Evolutionary conservation across 2,329 filamentous ascomycete genomes (phyloP).

Genomic region (Penicillium paneum): DNA sequence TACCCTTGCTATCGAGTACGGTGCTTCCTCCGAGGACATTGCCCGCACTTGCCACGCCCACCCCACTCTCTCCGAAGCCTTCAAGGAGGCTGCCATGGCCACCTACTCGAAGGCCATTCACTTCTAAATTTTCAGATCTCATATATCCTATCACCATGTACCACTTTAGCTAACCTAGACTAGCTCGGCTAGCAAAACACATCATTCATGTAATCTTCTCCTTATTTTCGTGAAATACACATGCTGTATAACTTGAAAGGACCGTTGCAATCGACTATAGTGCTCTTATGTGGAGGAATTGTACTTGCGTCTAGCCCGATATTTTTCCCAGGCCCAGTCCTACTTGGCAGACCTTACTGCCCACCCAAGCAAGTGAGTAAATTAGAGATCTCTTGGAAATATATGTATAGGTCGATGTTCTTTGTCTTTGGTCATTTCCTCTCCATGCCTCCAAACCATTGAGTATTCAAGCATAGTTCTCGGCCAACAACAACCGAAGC

Average conservation of each 20-base stretch:
- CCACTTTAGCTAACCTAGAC: conserved; percentile 31
- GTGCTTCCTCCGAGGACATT: conserved; percentile 91
- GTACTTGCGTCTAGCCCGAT: too few relatives aligned
- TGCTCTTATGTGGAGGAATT: background rate
- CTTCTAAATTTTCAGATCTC: conserved; percentile 57
- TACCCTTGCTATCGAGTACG: conserved; percentile 92
- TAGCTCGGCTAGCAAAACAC: conserved; percentile 37
- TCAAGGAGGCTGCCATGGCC: conserved; percentile 99
- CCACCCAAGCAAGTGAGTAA: too few relatives aligned
- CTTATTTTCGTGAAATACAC: conserved; percentile 18
- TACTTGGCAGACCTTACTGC: background rate
- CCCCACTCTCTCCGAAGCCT: conserved; percentile 91
- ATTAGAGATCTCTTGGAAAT: too few relatives aligned
- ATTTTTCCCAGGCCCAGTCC: background rate
- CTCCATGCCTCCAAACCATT: background rate
- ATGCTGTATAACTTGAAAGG: background rate
- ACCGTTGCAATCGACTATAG: background rate
- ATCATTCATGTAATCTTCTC: conserved; percentile 34
- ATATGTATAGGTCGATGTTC: background rate
- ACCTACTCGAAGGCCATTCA: conserved; percentile 95
- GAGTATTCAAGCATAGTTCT: conserved; percentile 7
- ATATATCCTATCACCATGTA: conserved; percentile 25
- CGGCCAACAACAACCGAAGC: conserved; percentile 11
- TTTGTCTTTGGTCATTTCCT: too few relatives aligned
- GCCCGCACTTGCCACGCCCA: conserved; percentile 94